Evolutionary conservation across 1,139 yeast genomes (phyloP).

Genomic region (Debaryomyces coudertii): DNA sequence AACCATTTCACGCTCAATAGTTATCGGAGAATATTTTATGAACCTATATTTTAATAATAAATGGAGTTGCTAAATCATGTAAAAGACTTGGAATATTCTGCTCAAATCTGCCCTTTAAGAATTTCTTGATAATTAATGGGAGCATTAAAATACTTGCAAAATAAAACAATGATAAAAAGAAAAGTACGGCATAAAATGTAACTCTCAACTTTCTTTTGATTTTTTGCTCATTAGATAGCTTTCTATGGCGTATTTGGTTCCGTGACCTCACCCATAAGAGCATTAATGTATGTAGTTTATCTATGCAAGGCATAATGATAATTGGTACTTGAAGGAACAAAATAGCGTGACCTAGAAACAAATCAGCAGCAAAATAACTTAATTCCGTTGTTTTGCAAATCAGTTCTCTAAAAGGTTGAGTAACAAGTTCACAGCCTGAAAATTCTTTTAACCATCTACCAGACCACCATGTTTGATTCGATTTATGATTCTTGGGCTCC

Average conservation of each 20-base stretch:
- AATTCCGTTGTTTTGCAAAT: constrained; percentile 57
- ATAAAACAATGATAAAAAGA: no score
- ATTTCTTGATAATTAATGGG: constrained; percentile 35
- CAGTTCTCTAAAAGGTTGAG: constrained; percentile 59
- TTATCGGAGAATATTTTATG: constrained; percentile 43
- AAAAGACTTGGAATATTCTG: constrained; percentile 40
- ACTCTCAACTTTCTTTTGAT: constrained; percentile 31
- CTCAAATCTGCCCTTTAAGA: constrained; percentile 26
- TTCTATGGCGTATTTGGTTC: constrained; percentile 47
- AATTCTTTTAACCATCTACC: constrained; percentile 64
- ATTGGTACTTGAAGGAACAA: constrained; percentile 56
- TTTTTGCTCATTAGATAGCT: constrained; percentile 38
- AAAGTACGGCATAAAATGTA: constrained; percentile 43
- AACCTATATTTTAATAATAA: neutral
- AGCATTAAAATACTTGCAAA: no score
- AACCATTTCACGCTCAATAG: constrained; percentile 19
- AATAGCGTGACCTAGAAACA: constrained; percentile 54
- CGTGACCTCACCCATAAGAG: constrained; percentile 81
- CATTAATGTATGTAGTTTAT: constrained; percentile 77
- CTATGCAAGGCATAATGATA: constrained; percentile 58
- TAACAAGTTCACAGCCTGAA: constrained; percentile 50
- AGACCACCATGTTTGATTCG: constrained; percentile 69
- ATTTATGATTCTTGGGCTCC: constrained; percentile 53
- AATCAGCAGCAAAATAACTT: constrained; percentile 57
- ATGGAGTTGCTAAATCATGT: constrained; percentile 21